Evolutionary conservation across 2,329 filamentous ascomycete species (phyloP).

Genomic region (Hymenoscyphus salicellus): DNA sequence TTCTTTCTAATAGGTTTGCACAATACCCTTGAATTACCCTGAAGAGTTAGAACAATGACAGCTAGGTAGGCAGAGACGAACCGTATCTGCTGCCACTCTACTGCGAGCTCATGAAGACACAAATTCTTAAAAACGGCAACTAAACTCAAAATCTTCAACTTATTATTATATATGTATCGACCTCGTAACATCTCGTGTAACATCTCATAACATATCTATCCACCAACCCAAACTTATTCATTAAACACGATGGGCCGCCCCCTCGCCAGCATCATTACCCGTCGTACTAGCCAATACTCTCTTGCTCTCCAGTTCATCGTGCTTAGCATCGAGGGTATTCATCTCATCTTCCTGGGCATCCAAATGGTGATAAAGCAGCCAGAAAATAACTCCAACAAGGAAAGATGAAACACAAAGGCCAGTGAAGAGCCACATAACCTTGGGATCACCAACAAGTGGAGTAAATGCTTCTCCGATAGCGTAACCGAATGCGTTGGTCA

Average conservation of each 20-base stretch:
- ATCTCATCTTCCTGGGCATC: conserved; percentile 27
- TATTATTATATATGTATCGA: background rate
- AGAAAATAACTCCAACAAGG: conserved; percentile 23
- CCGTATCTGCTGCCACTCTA: too few relatives aligned
- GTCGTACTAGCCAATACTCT: conserved; percentile 5
- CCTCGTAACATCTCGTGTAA: background rate
- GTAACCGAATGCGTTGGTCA: conserved; percentile 59
- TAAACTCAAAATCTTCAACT: too few relatives aligned
- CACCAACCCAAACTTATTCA: background rate
- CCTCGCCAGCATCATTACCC: conserved; percentile 3
- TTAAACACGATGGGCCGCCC: background rate
- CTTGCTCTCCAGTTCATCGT: conserved; percentile 22
- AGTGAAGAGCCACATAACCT: conserved; percentile 40
- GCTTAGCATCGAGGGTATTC: conserved; percentile 26
- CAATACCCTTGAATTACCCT: too few relatives aligned
- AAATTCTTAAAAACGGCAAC: too few relatives aligned
- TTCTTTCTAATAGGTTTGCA: too few relatives aligned
- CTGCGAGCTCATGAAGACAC: too few relatives aligned
- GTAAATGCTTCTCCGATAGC: conserved; percentile 47
- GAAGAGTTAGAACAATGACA: too few relatives aligned
- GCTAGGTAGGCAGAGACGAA: too few relatives aligned
- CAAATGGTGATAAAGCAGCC: conserved; percentile 21
- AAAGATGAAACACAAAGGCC: conserved; percentile 23
- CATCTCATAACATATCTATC: background rate
- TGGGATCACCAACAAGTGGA: conserved; percentile 43